Conservation (phyloP, 768 basidiomycete species). For the Suillus fuscotomentosus region DNA sequence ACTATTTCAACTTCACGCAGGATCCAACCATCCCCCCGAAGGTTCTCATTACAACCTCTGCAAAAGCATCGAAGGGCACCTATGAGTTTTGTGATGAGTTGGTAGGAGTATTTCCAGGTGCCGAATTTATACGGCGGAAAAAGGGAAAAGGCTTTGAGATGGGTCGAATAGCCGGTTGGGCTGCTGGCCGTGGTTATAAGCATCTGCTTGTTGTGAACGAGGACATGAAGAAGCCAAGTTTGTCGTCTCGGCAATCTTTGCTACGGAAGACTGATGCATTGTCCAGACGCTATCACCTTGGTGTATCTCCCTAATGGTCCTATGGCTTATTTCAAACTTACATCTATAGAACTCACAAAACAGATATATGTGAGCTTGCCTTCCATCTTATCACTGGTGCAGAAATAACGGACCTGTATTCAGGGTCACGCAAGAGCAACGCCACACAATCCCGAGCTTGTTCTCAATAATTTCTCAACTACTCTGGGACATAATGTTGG, state of each 20-base stretch:
- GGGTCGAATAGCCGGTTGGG: conserved; percentile 92
- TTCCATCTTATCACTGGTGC: not conserved
- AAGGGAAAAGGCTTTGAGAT: conserved; percentile 90
- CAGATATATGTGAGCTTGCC: conserved; percentile 70
- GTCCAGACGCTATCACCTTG: conserved; percentile 86
- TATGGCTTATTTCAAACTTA: conserved; percentile 93
- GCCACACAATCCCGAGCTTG: conserved; percentile 91
- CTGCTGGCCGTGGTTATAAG: conserved; percentile 82
- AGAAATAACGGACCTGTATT: conserved; percentile 10
- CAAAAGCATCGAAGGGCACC: conserved; percentile 83
- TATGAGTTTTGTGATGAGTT: conserved; percentile 94
- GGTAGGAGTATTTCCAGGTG: conserved; percentile 86
- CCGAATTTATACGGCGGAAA: conserved; percentile 82
- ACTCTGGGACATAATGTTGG: conserved; percentile 92
- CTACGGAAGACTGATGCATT: conserved; percentile 8
- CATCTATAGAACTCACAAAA: conserved; percentile 82
- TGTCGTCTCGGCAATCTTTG: conserved; percentile 30
- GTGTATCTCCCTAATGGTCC: conserved; percentile 91
- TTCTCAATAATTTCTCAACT: conserved; percentile 93
- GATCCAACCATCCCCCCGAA: conserved; percentile 79
- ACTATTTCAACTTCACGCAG: conserved; percentile 67
- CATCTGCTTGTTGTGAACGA: conserved; percentile 94
- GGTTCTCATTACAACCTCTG: conserved; percentile 87
- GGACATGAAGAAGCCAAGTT: conserved; percentile 91
- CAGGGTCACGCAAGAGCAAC: conserved; percentile 93